These are phyloP conservation scores for Fusarium aywerte DNA, from an alignment of 2,329 filamentous ascomycete genomes.

Conservation along the genomic window DNA sequence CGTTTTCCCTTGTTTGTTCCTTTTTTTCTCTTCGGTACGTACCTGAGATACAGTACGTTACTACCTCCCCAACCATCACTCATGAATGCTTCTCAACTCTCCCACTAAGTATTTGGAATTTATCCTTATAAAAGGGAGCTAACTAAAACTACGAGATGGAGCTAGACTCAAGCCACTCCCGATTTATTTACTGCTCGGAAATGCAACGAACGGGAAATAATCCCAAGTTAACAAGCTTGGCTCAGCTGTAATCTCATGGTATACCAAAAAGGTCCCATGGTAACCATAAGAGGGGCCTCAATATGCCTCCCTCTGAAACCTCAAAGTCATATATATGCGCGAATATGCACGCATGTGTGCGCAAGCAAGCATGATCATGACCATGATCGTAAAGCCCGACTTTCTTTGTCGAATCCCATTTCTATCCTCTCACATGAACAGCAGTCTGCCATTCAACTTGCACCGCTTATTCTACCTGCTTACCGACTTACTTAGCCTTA, in stretches of 20 bases:
- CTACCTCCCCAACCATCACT: background rate
- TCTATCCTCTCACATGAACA: background rate
- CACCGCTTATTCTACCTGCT: background rate
- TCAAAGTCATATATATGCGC: background rate
- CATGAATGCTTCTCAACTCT: background rate
- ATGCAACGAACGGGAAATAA: background rate
- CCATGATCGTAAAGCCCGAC: too few species aligned
- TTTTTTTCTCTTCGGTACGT: background rate
- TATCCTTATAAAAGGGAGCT: background rate
- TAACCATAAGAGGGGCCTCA: slow-evolving; percentile 15
- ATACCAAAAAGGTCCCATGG: background rate
- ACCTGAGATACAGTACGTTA: background rate
- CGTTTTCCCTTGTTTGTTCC: background rate
- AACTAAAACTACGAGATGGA: background rate
- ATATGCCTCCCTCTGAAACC: background rate
- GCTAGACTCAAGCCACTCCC: slow-evolving; percentile 26
- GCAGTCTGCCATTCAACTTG: background rate
- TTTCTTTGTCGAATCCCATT: slow-evolving; percentile 1
- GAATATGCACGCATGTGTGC: background rate
- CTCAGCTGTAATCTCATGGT: slow-evolving; percentile 5
- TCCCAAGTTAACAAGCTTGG: slow-evolving; percentile 6
- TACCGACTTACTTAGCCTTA: slow-evolving; percentile 3
- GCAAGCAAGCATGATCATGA: background rate
- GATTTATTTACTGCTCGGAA: background rate
- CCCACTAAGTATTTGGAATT: too few species aligned